Conservation (phyloP, 148 eudicot genomes). For the Heliosperma pusillum region DNA sequence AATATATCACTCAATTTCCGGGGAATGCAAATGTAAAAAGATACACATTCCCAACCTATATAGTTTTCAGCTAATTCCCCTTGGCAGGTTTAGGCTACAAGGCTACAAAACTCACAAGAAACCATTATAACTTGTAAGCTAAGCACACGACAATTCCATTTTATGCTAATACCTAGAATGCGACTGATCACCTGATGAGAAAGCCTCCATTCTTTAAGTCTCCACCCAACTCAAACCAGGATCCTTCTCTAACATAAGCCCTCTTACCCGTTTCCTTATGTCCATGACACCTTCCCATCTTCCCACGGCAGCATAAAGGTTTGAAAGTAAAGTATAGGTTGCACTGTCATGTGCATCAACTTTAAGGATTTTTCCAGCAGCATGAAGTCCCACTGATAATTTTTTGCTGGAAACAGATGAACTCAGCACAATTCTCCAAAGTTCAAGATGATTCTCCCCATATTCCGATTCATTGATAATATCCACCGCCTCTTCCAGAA, state of each 20-base stretch:
- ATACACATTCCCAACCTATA: too few species aligned
- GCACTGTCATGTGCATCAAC: conserved; percentile 53
- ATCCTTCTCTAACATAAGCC: conserved; percentile 48
- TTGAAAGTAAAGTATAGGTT: conserved; percentile 52
- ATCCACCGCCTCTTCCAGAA: conserved; percentile 62
- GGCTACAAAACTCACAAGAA: neutral
- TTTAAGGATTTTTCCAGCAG: conserved; percentile 47
- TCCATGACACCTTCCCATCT: conserved; percentile 66
- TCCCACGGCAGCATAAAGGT: conserved; percentile 63
- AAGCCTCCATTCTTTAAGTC: conserved; percentile 43
- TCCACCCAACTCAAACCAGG: conserved; percentile 86
- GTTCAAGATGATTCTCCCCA: conserved; percentile 34
- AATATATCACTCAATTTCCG: too few species aligned
- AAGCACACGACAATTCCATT: too few species aligned
- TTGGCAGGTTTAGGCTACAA: too few species aligned
- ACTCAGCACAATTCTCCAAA: conserved; percentile 74
- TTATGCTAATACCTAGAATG: too few species aligned
- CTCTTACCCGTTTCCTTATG: conserved; percentile 53
- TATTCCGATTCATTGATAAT: conserved; percentile 50
- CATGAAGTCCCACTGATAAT: conserved; percentile 43
- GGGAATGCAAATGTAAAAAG: too few species aligned
- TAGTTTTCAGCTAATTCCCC: too few species aligned
- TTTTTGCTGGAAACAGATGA: conserved; percentile 52
- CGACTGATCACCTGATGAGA: conserved; percentile 61
- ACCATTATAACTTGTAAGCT: too few species aligned